Evolutionary conservation across 78 protist genomes (phyloP).

Genomic region (Acrasis kona): DNA sequence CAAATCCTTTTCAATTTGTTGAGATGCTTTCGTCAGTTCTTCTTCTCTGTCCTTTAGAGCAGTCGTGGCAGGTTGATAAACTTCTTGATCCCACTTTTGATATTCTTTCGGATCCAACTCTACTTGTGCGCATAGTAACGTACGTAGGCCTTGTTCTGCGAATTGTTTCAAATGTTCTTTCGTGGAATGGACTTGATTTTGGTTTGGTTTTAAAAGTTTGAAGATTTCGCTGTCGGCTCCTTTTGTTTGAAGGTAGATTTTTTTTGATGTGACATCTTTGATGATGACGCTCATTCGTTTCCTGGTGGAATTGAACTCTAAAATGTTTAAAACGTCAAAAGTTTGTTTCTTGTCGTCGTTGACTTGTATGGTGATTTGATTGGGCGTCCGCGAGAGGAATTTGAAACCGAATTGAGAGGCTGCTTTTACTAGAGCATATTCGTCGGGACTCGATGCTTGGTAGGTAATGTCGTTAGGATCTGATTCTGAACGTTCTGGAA

Average conservation of each 20-base stretch:
- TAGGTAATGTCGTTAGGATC: not conserved
- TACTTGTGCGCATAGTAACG: constrained; percentile 51
- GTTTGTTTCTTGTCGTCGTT: constrained; percentile 14
- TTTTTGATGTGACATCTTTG: not conserved
- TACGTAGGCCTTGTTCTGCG: constrained; percentile 63
- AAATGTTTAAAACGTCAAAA: not conserved
- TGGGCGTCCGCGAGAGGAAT: not conserved
- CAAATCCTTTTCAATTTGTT: constrained; percentile 38
- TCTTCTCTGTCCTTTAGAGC: not conserved
- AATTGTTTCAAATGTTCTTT: constrained; percentile 8
- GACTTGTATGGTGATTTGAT: constrained; percentile 7
- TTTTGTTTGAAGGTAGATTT: not conserved
- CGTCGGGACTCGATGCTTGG: constrained; percentile 32
- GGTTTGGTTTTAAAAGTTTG: not conserved
- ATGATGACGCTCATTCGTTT: constrained; percentile 22
- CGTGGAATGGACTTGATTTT: not conserved
- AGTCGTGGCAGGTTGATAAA: not conserved
- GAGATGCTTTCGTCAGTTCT: not conserved
- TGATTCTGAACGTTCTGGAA: not conserved
- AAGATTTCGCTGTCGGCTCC: constrained; percentile 21
- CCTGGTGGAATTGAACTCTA: constrained; percentile 13
- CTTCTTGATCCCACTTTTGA: not conserved
- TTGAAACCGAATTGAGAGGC: not conserved
- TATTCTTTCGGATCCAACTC: constrained; percentile 37
- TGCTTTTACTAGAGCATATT: constrained; percentile 37